Evolutionary conservation across 1,284 basidiomycete genomes (phyloP), one percentile per base, ranked within the genome.

Genomic region (Heterobasidion annosum): DNA sequence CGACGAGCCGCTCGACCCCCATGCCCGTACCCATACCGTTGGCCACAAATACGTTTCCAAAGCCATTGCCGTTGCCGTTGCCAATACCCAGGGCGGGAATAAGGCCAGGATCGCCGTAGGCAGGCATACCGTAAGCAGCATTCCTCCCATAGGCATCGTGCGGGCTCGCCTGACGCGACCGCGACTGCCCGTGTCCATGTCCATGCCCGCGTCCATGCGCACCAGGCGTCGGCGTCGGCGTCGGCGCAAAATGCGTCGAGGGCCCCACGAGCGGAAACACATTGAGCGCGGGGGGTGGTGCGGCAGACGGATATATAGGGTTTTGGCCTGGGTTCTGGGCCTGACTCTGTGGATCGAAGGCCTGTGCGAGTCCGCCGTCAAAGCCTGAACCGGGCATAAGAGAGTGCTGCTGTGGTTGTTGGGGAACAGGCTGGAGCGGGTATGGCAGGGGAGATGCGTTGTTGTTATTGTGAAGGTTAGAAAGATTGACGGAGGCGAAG

Each of bases 261-360:
- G 88, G 88, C 65, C 88, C 88, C 58, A 79, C 84, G 53, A 90
- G 77, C 8, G 87, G 85, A 64, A 85, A 86, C 32, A 83, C 75
- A 55, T 84, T 82, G 32, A 91, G 72, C 0, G 85, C 85, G 0
- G 88, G 86, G 2, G 88, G 88, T 15, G 86, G 87, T 6, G 87
- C 78, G 15, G 83, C 82, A n/a, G 79, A 72, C 5, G 84, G 81
- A 64, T 82, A 83, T 2, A 68, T 25, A 1, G 25, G 25, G 4
- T 25, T 25, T 25, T 25, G 25, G 25, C 25, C 25, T 25, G 25
- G 25, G 25, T 4, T 25, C 4, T 25, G 25, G 25, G 4, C 63
- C 48, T 76, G 73, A 1, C 63, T 66, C 1, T 68, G 65, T 8
- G 71, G 67, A 10, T 82, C 77, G 63, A 84, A 81, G 1, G 82